Evolutionary conservation across 495 filamentous ascomycete species (phyloP), one percentile per base, ranked within the genome.

Genomic region (Xylaria scruposa): DNA sequence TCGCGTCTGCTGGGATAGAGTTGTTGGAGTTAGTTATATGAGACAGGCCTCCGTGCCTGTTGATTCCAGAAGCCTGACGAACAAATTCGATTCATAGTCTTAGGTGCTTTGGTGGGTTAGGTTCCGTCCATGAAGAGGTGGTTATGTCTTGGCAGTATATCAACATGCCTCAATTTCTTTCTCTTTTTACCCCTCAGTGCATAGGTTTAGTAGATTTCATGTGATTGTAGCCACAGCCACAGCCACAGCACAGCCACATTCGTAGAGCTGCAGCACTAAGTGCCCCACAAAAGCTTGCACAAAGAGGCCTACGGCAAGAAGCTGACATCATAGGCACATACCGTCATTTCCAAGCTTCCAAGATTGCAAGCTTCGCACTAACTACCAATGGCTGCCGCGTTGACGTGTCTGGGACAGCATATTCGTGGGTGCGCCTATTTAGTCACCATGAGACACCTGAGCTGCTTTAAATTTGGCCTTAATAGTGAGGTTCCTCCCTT

Each of bases 301-400:
- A 46, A 58, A 26, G 49, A 24, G 31, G 13, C 47, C 5, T 40
- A 31, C 17, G 24, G 15, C 38, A 15, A 38, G 42, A 12, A 54
- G 47, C 42, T 67, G 65, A 67, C 65, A 56, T 67, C 65, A 67
- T 67, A 56, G 63, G 65, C 13, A 53, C 31, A 36, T 42, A 36
- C n/a, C 21, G 44, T 53, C 38, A 40, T 56, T 70, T 70, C 40
- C 58, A 49, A 70, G 67, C 40, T 70, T 61, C 38, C 38, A 42
- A 42, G 38, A 10, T 42, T 38, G 36, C 26, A 17, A 46, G 54
- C 36, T 44, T 38, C 29, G 21, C 10, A 12, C 31, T 40, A 29
- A 21, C 5, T 44, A 53, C 12, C 44, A 24, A 31, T 36, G 36
- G 36, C 40, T 24, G 40, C 38, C 26, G 15, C 24, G 49, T 67